phyloP scores from a whole-genome alignment of 768 basidiomycete genomes.

The Cystoderma amianthinum region DNA sequence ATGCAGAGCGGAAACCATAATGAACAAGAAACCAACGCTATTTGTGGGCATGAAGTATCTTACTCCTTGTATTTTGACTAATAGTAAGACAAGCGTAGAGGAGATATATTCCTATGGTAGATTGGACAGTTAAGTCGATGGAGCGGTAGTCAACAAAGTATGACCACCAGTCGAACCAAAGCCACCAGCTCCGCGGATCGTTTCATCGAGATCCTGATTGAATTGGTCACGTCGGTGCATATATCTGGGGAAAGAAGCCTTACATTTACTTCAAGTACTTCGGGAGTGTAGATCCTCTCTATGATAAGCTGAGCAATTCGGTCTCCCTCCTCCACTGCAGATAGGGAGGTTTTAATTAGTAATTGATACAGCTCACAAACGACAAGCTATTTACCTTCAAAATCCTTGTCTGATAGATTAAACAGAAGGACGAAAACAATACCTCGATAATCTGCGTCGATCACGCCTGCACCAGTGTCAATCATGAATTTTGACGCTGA shows the following conservation, averaged over 20 bases:
- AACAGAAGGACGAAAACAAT: conserved; percentile 86
- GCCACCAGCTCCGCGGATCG: conserved; percentile 75
- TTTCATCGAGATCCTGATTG: conserved; percentile 74
- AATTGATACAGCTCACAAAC: neutral
- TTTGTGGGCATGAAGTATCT: too few relatives aligned
- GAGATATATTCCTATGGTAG: too few relatives aligned
- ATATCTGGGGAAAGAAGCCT: conserved; percentile 16
- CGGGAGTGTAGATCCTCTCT: conserved; percentile 84
- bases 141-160: conserved; percentile 27
- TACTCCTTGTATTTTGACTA: too few relatives aligned
- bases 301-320: conserved; percentile 94
- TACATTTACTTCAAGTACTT: conserved; percentile 80
- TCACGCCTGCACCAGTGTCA: conserved; percentile 94
- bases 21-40: too few relatives aligned
- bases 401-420: conserved; percentile 88
- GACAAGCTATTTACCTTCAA: conserved; percentile 49
- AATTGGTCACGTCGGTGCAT: too few relatives aligned
- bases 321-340: conserved; percentile 83
- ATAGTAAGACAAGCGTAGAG: too few relatives aligned
- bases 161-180: conserved; percentile 97
- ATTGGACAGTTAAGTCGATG: neutral
- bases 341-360: too few relatives aligned
- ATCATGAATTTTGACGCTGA: conserved; percentile 96
- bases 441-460: conserved; percentile 96
- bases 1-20: conserved; percentile 31